Evolutionary conservation across 116 monocot species (phyloP).

Genomic region (Zostera marina): DNA sequence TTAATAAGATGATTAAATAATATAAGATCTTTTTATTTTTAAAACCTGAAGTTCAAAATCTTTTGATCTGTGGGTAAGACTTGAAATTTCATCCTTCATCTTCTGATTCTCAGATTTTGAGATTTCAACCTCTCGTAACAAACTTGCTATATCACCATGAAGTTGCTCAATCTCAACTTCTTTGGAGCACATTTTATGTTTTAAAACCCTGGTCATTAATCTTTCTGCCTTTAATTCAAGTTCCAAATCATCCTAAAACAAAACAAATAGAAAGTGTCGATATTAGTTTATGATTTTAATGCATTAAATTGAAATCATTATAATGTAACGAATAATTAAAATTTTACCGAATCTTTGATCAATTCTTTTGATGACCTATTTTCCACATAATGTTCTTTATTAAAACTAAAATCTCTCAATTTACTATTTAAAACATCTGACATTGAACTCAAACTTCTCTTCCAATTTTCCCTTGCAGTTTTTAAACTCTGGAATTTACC

Average conservation of each 20-base stretch:
- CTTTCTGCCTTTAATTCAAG: slow-evolving; percentile 65
- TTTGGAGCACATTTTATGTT: slow-evolving; percentile 52
- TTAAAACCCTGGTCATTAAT: slow-evolving; percentile 33
- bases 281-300: not conserved
- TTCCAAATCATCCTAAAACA: slow-evolving; percentile 34
- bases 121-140: slow-evolving; percentile 27
- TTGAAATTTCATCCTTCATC: slow-evolving; percentile 53
- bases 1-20: too few relatives aligned
- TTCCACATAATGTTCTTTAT: slow-evolving; percentile 8
- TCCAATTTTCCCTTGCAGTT: slow-evolving; percentile 26
- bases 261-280: not conserved
- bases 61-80: slow-evolving; percentile 28
- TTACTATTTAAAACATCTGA: slow-evolving; percentile 27
- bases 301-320: not conserved
- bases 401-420: slow-evolving; percentile 13
- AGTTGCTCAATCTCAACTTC: slow-evolving; percentile 57
- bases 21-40: too few relatives aligned
- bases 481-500: slow-evolving; percentile 43
- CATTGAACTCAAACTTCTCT: slow-evolving; percentile 31
- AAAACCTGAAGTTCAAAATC: slow-evolving; percentile 6
- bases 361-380: slow-evolving; percentile 12
- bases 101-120: slow-evolving; percentile 41
- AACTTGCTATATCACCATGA: slow-evolving; percentile 42
- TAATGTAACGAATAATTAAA: slow-evolving; percentile 9
- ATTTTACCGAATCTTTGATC: slow-evolving; percentile 9